phyloP scores from a whole-genome alignment of 768 basidiomycete genomes.

The Tubosaeta sp. region DNA sequence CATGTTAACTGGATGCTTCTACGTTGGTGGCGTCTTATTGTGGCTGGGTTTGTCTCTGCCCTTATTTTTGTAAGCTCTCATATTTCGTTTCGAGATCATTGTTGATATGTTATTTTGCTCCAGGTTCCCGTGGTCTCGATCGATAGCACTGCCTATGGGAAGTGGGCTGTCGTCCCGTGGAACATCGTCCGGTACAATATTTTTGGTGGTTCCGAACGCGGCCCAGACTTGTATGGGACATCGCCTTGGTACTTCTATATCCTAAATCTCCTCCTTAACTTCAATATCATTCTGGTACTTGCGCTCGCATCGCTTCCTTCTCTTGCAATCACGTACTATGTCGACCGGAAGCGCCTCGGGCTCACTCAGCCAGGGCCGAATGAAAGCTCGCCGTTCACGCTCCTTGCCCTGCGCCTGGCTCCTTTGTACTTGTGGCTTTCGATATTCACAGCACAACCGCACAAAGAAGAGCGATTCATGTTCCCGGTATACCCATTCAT shows the following conservation, averaged over 20 bases:
- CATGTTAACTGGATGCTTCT: slow-evolving; percentile 51
- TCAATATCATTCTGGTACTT: slow-evolving; percentile 81
- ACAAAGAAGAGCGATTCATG: slow-evolving; percentile 99
- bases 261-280: slow-evolving; percentile 87
- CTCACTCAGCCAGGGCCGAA: slow-evolving; percentile 43
- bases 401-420: slow-evolving; percentile 72
- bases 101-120: background rate
- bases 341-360: slow-evolving; percentile 78
- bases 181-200: slow-evolving; percentile 94
- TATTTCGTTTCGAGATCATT: background rate
- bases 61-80: slow-evolving; percentile 55
- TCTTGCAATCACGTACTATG: slow-evolving; percentile 63
- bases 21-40: slow-evolving; percentile 56
- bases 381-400: slow-evolving; percentile 74
- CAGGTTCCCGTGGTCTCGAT: slow-evolving; percentile 82
- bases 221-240: slow-evolving; percentile 92
- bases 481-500: slow-evolving; percentile 89
- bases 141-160: slow-evolving; percentile 86
- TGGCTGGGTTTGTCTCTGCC: slow-evolving; percentile 49
- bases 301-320: slow-evolving; percentile 80
- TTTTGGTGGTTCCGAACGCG: slow-evolving; percentile 71
- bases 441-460: slow-evolving; percentile 76
- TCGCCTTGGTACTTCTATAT: slow-evolving; percentile 85
- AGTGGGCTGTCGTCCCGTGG: slow-evolving; percentile 76
- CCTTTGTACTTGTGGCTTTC: slow-evolving; percentile 90